Base-by-base conservation (phyloP, 2,329 filamentous ascomycete genomes). In the Chalara sp. region DNA sequence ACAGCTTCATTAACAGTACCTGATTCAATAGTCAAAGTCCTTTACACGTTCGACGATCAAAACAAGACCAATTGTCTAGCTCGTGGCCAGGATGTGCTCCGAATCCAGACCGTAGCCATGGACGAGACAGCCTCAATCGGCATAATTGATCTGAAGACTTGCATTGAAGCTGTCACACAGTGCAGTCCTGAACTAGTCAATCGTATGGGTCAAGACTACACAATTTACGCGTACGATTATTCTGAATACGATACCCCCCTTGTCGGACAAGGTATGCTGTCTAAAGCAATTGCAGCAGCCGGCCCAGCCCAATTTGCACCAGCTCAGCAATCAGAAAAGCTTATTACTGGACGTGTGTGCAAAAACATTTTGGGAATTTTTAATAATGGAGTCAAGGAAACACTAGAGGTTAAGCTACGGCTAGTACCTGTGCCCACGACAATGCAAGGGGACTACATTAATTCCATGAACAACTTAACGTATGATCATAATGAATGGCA, bases 151-250 rank as follows among this genome's bases (percentile, higher is more conserved):
- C 76, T 97, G 49, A 85, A 85, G 59, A 85, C 86, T 55, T 97
- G 93, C 68, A 81, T 96, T 44, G 84, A 92, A 66, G 88, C 91
- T 51, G 85, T 99, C 53, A 72, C 75, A 29, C 73, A 81, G 51
- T 80, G 77, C 72, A 97, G 93, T 65, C 93, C 93, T 37, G 93
- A 99, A 70, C 78, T 99, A 44, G 74, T 90, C 44, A 80, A 81
- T 64, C 75, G 86, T 74, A 66, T 85, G 53, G 76, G 86, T 70
- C 72, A 72, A 80, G 68, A 99, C 71, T 99, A 93, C 70, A 93
- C 90, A n/a, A 84, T 99, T 51, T 99, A 99, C 70, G 90, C 92
- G 32, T 89, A 89, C 72, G 93, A 99, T 68, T 97, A 92, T 68
- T 96, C 93, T 10, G 93, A 99, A 70, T 87, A 88, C 57, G 91